Evolutionary conservation across 257 asterid genomes (phyloP), one percentile per base, ranked within the genome.

Genomic region (Solanum sparsipilum): DNA sequence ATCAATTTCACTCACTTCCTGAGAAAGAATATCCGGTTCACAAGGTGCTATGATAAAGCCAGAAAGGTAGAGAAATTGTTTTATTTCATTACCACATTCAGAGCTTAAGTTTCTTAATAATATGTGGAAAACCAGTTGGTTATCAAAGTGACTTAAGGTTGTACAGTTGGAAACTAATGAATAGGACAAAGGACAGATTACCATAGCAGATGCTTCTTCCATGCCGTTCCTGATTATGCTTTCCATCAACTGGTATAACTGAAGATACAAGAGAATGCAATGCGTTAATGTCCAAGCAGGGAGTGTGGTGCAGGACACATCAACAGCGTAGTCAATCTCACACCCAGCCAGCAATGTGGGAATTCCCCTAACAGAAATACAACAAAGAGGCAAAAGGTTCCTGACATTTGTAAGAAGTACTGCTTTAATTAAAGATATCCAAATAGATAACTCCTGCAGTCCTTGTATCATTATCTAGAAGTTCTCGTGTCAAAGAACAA

Each of bases 201-300:
- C 99, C 95, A 94, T 78, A 82, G 93, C 68, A 31, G 95, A 88
- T 87, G 92, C 88, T 88, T 93, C 98, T 83, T 91, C 91, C 87
- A 86, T 87, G 90, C 94, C 96, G 39, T 91, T 95, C 88, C 99
- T 94, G 84, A 97, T 92, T 91, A 94, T 76, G 93, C 93, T 93
- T 91, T 94, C 98, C 95, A 96, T 88, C 92, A 96, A 93, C 86
- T 93, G 96, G 89, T 87, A 88, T 83, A 97, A 90, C 99, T 97
- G 95, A 85, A 91, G 38, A 88, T 81, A 88, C 70, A 91, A 72
- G 48, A 86, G 21, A 85, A 88, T 32, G 44, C 72, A 86, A 88
- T 86, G 90, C 0, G 31, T 82, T 48, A 82, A 20, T 31, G 41
- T 48, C 86, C 86, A 48, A 48, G 18, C 44, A 46, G 20, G 58